Conservation (phyloP, 805 yeast genomes). For the Zygosaccharomyces bailii region DNA sequence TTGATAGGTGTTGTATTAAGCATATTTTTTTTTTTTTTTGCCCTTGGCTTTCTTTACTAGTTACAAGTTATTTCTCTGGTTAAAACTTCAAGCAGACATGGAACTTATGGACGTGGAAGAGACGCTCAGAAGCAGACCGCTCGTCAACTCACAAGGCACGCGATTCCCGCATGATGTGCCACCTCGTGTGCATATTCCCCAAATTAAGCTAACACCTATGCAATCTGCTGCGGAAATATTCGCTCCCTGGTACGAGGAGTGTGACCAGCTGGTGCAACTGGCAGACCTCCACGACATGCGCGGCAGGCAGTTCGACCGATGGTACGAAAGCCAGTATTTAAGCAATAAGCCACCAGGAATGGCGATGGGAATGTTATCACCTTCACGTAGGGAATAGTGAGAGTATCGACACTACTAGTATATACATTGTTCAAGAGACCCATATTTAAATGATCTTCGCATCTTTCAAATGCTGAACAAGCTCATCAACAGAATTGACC, state of each 20-base stretch:
- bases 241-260: conserved; percentile 29
- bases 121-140: conserved; percentile 20
- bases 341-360: conserved; percentile 34
- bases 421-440: conserved; percentile 1
- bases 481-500: conserved; percentile 78
- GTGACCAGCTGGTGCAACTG: conserved; percentile 17
- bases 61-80: background rate
- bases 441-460: conserved; percentile 57
- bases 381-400: conserved; percentile 17
- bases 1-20: conserved; percentile 55
- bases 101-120: conserved; percentile 11
- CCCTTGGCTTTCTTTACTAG: background rate
- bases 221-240: conserved; percentile 25
- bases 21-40: conserved; percentile 12
- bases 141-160: conserved; percentile 26
- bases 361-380: conserved; percentile 22
- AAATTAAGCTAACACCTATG: conserved; percentile 18
- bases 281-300: conserved; percentile 17
- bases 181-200: conserved; percentile 16
- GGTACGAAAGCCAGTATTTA: conserved; percentile 26
- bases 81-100: background rate
- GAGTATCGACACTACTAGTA: conserved; percentile 1
- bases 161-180: conserved; percentile 21
- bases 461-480: conserved; percentile 73
- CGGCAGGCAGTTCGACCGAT: conserved; percentile 21